A percentile compares a stretch with the other conserved stretches of the same genome.
Evolutionary conservation across 371 early-diverging fungal species (phyloP).

Genomic region (Mucor circinelloides): DNA sequence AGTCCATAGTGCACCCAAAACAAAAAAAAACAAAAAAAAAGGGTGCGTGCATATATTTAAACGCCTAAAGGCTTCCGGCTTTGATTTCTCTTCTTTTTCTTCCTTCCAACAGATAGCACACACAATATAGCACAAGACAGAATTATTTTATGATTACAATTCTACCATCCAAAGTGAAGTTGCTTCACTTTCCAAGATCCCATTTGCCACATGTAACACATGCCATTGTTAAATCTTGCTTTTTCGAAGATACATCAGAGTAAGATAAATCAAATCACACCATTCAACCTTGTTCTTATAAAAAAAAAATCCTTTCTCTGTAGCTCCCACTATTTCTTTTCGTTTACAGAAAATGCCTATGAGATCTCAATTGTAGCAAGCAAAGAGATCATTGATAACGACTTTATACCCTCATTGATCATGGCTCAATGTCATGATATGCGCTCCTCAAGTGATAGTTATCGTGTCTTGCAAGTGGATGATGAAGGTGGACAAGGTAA

Average conservation of each 20-base stretch:
- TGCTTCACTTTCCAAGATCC: conserved; percentile 49
- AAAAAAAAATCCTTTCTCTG: too few relatives aligned
- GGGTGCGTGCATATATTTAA: not conserved
- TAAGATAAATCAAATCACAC: conserved; percentile 6
- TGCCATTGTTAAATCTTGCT: conserved; percentile 66
- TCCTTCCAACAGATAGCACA: not conserved
- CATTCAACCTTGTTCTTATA: too few relatives aligned
- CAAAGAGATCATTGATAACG: conserved; percentile 53
- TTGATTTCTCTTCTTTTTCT: not conserved
- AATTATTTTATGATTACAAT: conserved; percentile 43
- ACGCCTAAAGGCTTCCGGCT: not conserved
- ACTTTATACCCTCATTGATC: conserved; percentile 47
- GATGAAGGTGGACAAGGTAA: conserved; percentile 69
- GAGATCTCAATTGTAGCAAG: conserved; percentile 75
- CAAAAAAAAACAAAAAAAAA: not conserved
- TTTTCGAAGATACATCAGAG: conserved; percentile 51
- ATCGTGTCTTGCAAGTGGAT: conserved; percentile 74
- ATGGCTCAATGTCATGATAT: conserved; percentile 44
- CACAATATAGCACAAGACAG: not conserved
- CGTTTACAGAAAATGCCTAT: conserved; percentile 74
- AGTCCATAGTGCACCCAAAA: not conserved
- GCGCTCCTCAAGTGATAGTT: conserved; percentile 57
- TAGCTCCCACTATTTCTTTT: conserved; percentile 69
- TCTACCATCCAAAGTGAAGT: conserved; percentile 46
- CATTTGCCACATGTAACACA: conserved; percentile 57